Evolutionary conservation across 345 rosid genomes (phyloP).

Genomic region (Hibiscus mutabilis): DNA sequence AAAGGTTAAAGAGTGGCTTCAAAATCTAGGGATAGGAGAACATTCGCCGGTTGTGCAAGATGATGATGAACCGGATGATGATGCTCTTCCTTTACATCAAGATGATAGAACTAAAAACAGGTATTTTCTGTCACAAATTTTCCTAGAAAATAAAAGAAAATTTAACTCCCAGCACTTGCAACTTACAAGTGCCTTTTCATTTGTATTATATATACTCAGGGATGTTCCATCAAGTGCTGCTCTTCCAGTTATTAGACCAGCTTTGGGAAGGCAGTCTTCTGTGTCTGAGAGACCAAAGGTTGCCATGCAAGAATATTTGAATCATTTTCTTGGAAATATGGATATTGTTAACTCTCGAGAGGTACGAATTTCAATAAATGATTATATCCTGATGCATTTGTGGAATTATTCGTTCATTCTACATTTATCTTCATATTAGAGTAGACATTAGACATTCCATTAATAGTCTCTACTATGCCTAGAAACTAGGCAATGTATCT

Average conservation of each 20-base stretch:
- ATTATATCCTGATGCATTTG: background rate
- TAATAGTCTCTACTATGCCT: background rate
- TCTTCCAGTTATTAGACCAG: slow-evolving; percentile 85
- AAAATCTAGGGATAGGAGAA: slow-evolving; percentile 98
- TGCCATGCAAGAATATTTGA: slow-evolving; percentile 93
- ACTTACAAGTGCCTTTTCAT: slow-evolving; percentile 22
- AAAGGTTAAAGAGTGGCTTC: slow-evolving; percentile 99
- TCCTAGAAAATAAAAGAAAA: background rate
- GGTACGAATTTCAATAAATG: slow-evolving; percentile 37
- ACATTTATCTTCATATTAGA: background rate
- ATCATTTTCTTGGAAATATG: slow-evolving; percentile 87
- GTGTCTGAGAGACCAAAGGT: slow-evolving; percentile 85
- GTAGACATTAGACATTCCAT: background rate
- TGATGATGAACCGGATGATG: slow-evolving; percentile 80
- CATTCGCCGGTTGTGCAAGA: slow-evolving; percentile 61
- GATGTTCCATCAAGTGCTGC: slow-evolving; percentile 99
- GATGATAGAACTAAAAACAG: slow-evolving; percentile 81
- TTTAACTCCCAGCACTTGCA: slow-evolving; percentile 5
- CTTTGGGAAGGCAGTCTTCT: slow-evolving; percentile 83
- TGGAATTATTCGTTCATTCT: slow-evolving; percentile 1
- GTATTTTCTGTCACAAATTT: slow-evolving; percentile 22
- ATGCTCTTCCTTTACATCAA: slow-evolving; percentile 48
- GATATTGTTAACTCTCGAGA: slow-evolving; percentile 93
- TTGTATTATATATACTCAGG: slow-evolving; percentile 39
- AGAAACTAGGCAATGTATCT: background rate